phyloP scores from a whole-genome alignment of 2,329 filamentous ascomycete species.

The Exophiala sp. region DNA sequence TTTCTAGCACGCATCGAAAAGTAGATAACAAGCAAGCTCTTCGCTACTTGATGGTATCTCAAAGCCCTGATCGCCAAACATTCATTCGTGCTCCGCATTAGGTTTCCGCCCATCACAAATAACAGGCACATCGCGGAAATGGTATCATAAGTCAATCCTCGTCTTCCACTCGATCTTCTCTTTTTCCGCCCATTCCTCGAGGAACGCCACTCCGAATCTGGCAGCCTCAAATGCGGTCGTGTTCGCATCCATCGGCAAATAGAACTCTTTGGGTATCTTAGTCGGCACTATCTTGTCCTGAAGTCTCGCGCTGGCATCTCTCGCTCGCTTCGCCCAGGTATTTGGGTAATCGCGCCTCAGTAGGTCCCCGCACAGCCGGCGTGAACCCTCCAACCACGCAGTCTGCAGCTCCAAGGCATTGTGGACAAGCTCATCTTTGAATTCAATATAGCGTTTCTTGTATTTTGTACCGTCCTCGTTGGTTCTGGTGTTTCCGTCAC shows the following conservation, averaged over 20 bases:
- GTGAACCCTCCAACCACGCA: slow-evolving; percentile 43
- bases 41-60: too few relatives aligned
- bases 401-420: slow-evolving; percentile 41
- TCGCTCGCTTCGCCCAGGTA: slow-evolving; percentile 43
- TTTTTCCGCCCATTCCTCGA: slow-evolving; percentile 46
- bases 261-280: slow-evolving; percentile 36
- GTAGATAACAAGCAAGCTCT: too few relatives aligned
- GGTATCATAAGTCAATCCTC: slow-evolving; percentile 37
- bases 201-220: slow-evolving; percentile 42
- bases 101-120: too few relatives aligned
- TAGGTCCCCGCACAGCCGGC: slow-evolving; percentile 39
- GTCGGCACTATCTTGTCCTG: slow-evolving; percentile 29
- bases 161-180: slow-evolving; percentile 45
- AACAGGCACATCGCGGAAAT: too few relatives aligned
- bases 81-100: too few relatives aligned
- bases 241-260: slow-evolving; percentile 41
- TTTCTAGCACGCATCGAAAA: too few relatives aligned
- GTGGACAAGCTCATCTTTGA: slow-evolving; percentile 40
- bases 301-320: slow-evolving; percentile 37
- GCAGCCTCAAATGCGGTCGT: slow-evolving; percentile 45
- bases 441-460: slow-evolving; percentile 39
- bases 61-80: too few relatives aligned
- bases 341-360: slow-evolving; percentile 41
- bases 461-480: slow-evolving; percentile 34
- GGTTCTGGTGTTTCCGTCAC: slow-evolving; percentile 38